A percentile compares a stretch with the other conserved stretches of the same genome.
These are phyloP conservation scores for Botrytis deweyae DNA, from an alignment of 2,329 filamentous ascomycete species.

Conservation along the genomic window DNA sequence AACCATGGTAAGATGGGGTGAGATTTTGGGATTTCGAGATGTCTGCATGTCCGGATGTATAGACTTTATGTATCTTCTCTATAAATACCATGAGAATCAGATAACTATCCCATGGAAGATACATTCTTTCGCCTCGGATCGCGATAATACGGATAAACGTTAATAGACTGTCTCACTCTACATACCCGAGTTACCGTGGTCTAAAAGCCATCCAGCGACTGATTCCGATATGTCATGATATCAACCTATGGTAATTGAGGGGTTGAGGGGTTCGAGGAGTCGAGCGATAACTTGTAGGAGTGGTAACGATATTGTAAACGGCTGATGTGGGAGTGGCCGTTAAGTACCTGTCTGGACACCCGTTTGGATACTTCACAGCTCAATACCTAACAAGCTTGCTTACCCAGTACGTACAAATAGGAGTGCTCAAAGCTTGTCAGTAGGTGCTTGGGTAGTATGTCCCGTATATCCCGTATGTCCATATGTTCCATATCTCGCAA, in stretches of 20 bases:
- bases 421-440: neutral
- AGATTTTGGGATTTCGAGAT: neutral
- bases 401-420: neutral
- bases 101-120: neutral
- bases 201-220: neutral
- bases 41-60: neutral
- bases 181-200: conserved; percentile 26
- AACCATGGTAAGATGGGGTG: neutral
- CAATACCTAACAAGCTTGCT: neutral
- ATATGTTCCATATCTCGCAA: too few relatives aligned
- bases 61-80: neutral
- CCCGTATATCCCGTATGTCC: neutral
- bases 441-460: neutral
- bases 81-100: neutral
- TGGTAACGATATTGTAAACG: neutral
- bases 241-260: neutral
- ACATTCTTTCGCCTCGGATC: conserved; percentile 13
- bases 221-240: neutral
- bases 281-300: neutral
- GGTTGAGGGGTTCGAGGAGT: neutral
- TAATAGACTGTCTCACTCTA: neutral
- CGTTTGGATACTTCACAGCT: neutral
- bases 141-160: neutral
- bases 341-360: neutral
- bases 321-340: neutral